A percentile compares a stretch with the other conserved stretches of the same genome.
Evolutionary conservation across 73 alveolate genomes (phyloP).

Genomic region (Paramecium bursaria): DNA sequence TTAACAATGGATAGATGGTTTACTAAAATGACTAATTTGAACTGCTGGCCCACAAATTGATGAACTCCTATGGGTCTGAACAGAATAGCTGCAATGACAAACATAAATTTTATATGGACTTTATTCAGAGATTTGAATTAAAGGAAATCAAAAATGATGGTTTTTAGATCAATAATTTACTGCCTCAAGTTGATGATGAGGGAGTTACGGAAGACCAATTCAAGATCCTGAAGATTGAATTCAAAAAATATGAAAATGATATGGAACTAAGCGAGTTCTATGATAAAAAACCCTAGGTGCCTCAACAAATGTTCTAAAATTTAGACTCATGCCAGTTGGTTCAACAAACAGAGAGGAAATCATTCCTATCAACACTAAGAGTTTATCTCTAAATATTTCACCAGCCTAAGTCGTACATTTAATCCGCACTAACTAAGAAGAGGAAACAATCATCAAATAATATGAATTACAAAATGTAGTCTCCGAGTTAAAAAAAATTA

Average conservation of each 20-base stretch:
- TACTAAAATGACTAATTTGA: slow-evolving; percentile 17
- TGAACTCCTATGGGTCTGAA: background rate
- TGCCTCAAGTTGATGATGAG: slow-evolving; percentile 30
- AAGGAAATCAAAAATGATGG: slow-evolving; percentile 33
- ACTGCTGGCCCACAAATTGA: background rate
- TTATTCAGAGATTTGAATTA: background rate
- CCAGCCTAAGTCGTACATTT: slow-evolving; percentile 25
- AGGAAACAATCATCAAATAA: slow-evolving; percentile 15
- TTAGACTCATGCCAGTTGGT: background rate
- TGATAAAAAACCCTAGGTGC: no score
- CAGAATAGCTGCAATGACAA: background rate
- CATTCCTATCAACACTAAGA: slow-evolving; percentile 2
- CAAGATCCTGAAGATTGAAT: slow-evolving; percentile 21
- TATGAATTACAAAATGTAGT: background rate
- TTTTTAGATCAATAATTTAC: slow-evolving; percentile 5
- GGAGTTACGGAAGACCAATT: slow-evolving; percentile 40
- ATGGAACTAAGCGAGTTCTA: no score
- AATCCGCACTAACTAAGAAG: slow-evolving; percentile 27
- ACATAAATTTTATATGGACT: slow-evolving; percentile 14
- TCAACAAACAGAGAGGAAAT: background rate
- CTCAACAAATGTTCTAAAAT: background rate
- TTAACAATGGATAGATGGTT: background rate
- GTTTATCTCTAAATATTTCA: slow-evolving; percentile 28
- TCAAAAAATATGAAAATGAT: slow-evolving; percentile 41
- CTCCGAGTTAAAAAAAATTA: background rate